Evolutionary conservation across 257 asterid genomes (phyloP).

Genomic region (Oldenlandia corymbosa): DNA sequence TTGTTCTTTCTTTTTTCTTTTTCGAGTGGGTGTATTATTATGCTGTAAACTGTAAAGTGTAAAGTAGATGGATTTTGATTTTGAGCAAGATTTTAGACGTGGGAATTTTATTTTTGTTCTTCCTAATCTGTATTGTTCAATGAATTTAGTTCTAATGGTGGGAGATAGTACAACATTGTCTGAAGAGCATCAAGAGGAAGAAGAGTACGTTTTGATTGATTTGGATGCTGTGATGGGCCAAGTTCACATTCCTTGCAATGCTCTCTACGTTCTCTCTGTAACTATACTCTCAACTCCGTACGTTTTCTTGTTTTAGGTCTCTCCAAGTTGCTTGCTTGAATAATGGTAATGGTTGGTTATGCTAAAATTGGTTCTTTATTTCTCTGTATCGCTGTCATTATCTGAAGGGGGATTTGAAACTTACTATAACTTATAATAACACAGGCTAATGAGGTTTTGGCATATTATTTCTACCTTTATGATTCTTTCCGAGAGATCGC

Average conservation of each 20-base stretch:
- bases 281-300: conserved; percentile 6
- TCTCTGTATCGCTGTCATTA: background rate
- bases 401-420: background rate
- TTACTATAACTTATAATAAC: too few relatives aligned
- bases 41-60: too few relatives aligned
- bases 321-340: background rate
- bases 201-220: conserved; percentile 61
- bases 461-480: background rate
- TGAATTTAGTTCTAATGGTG: conserved; percentile 14
- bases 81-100: too few relatives aligned
- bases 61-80: too few relatives aligned
- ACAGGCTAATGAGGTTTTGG: background rate
- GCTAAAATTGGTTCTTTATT: background rate
- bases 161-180: background rate
- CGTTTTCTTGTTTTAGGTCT: background rate
- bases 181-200: conserved; percentile 19
- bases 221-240: conserved; percentile 40
- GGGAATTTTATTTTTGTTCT: too few relatives aligned
- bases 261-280: conserved; percentile 77
- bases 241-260: conserved; percentile 49
- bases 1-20: too few relatives aligned
- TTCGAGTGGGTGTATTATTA: too few relatives aligned
- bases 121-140: too few relatives aligned
- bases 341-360: background rate
- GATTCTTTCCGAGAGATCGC: background rate